Conservation (phyloP, 495 filamentous ascomycete species). For the Penicillium flavigenum region DNA sequence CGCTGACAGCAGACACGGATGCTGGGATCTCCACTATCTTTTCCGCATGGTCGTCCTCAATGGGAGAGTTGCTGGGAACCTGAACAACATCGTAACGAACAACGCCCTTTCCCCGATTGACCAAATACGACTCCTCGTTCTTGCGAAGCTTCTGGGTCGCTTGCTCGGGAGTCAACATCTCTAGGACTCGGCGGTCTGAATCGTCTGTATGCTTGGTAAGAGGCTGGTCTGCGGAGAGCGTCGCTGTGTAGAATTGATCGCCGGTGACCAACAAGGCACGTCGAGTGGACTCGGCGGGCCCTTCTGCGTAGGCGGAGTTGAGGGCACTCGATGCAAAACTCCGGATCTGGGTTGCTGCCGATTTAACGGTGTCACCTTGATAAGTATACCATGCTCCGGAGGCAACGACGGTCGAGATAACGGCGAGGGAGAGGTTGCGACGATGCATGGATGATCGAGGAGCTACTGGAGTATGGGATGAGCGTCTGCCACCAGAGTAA, state of each 20-base stretch:
- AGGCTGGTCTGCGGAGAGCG: constrained; percentile 75
- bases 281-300: constrained; percentile 33
- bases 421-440: constrained; percentile 60
- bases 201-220: constrained; percentile 83
- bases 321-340: constrained; percentile 35
- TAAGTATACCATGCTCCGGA: constrained; percentile 67
- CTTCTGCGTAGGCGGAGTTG: constrained; percentile 31
- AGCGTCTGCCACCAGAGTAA: constrained; percentile 42
- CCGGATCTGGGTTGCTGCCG: constrained; percentile 27
- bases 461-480: constrained; percentile 33
- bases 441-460: constrained; percentile 62
- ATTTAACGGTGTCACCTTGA: constrained; percentile 39
- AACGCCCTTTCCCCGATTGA: constrained; percentile 87
- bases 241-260: constrained; percentile 79
- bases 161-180: constrained; percentile 96
- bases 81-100: constrained; percentile 95
- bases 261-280: constrained; percentile 70
- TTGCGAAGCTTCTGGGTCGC: constrained; percentile 83
- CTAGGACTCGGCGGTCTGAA: constrained; percentile 75
- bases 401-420: constrained; percentile 60
- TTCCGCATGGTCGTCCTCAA: constrained; percentile 97
- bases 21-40: constrained; percentile 89
- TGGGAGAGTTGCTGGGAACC: constrained; percentile 92
- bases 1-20: constrained; percentile 49
- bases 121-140: constrained; percentile 86